phyloP scores from a whole-genome alignment of 257 asterid genomes.

The Solanum etuberosum region DNA sequence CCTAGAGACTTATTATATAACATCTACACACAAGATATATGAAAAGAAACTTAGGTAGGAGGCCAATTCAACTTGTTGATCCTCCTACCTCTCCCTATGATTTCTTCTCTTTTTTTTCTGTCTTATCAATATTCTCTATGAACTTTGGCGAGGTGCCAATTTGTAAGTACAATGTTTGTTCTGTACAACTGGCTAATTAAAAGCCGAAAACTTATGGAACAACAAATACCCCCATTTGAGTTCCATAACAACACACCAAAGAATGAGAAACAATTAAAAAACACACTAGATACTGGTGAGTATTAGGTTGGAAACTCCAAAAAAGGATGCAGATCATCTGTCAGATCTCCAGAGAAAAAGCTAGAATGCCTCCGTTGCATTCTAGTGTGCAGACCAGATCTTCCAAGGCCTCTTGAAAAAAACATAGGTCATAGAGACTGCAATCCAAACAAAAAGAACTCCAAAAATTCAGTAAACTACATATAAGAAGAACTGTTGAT shows the following conservation, averaged over 20 bases:
- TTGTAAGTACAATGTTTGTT: conserved; percentile 57
- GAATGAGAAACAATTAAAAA: conserved; percentile 41
- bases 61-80: conserved; percentile 21
- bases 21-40: conserved; percentile 50
- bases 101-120: neutral
- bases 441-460: conserved; percentile 41
- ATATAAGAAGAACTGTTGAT: conserved; percentile 18
- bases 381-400: conserved; percentile 62
- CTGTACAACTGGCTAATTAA: conserved; percentile 73
- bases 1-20: conserved; percentile 32
- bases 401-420: conserved; percentile 58
- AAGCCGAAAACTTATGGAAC: conserved; percentile 44
- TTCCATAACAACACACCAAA: conserved; percentile 50
- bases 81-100: conserved; percentile 26
- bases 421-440: conserved; percentile 59
- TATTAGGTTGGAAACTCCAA: conserved; percentile 26
- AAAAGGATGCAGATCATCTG: conserved; percentile 40
- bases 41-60: conserved; percentile 16
- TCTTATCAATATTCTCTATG: conserved; percentile 31
- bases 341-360: conserved; percentile 37
- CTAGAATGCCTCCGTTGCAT: conserved; percentile 60
- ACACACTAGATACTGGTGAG: conserved; percentile 38
- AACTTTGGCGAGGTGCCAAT: conserved; percentile 74
- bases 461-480: conserved; percentile 27
- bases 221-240: conserved; percentile 43